These are phyloP conservation scores for Vigna radiata DNA, from an alignment of 306 rosid genomes.

Conservation along the genomic window DNA sequence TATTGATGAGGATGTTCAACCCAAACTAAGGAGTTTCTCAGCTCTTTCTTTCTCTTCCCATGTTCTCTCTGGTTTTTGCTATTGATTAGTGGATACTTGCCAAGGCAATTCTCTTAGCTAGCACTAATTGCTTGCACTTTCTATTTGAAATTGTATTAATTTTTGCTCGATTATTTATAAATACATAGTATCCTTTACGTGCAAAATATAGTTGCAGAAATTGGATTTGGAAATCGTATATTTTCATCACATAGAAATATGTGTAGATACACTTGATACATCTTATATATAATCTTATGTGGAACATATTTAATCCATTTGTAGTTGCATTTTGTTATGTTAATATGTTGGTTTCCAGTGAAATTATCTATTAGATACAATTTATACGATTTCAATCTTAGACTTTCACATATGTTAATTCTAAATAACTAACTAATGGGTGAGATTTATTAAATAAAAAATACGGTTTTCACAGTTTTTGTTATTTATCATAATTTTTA, in stretches of 20 bases:
- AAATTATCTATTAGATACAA: neutral
- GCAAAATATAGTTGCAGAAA: neutral
- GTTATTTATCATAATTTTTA: neutral
- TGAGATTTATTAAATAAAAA: no score
- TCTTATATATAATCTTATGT: no score
- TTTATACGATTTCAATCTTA: neutral
- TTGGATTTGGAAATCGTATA: no score
- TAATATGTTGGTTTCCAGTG: neutral
- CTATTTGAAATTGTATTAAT: neutral
- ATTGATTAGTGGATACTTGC: neutral
- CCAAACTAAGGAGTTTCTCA: slow-evolving; percentile 7
- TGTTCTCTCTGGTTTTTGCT: neutral
- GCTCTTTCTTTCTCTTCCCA: neutral
- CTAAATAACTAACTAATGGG: no score
- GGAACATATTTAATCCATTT: neutral
- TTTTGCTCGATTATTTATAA: neutral
- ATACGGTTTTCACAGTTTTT: neutral
- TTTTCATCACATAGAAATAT: no score
- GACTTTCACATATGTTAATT: neutral
- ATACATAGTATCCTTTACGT: no score
- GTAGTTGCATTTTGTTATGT: neutral
- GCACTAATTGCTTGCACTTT: neutral
- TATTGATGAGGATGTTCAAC: slow-evolving; percentile 19
- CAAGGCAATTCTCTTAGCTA: neutral
- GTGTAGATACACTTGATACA: no score